Conservation (phyloP, 257 asterid genomes). For the Knoxia roxburghii region DNA sequence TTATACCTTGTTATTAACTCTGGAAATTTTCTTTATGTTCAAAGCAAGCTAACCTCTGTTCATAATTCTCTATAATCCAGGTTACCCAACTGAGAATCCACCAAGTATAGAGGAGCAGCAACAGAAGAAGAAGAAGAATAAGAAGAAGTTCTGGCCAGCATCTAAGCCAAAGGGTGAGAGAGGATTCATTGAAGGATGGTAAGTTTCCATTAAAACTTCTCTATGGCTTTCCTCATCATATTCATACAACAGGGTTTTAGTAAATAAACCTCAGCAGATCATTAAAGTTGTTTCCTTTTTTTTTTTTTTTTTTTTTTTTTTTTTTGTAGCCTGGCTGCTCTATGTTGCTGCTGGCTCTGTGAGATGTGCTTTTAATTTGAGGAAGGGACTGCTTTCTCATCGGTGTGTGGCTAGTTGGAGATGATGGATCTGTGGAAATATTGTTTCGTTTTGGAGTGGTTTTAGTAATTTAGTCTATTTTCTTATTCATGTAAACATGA, state of each 20-base stretch:
- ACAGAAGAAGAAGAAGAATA: slow-evolving; percentile 44
- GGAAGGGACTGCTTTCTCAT: neutral
- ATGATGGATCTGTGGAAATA: slow-evolving; percentile 10
- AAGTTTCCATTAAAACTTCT: no score
- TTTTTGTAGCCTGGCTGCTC: slow-evolving; percentile 53
- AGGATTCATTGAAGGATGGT: slow-evolving; percentile 77
- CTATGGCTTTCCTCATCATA: neutral
- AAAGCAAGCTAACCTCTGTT: neutral
- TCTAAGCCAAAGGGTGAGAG: slow-evolving; percentile 63
- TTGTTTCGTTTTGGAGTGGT: neutral
- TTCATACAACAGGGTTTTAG: no score
- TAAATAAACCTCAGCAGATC: neutral
- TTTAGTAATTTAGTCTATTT: slow-evolving; percentile 5
- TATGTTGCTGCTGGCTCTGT: slow-evolving; percentile 80
- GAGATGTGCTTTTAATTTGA: slow-evolving; percentile 38
- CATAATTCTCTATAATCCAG: slow-evolving; percentile 14
- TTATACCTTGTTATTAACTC: neutral
- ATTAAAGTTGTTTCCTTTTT: no score
- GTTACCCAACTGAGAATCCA: slow-evolving; percentile 50
- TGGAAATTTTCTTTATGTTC: neutral
- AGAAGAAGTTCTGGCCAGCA: slow-evolving; percentile 37
- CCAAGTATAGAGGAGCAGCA: slow-evolving; percentile 30
- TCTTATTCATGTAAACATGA: neutral
- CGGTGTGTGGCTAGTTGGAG: slow-evolving; percentile 25
- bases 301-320: slow-evolving; percentile 12